phyloP scores from a whole-genome alignment of 768 basidiomycete species.

The Leccinum incarnatum region DNA sequence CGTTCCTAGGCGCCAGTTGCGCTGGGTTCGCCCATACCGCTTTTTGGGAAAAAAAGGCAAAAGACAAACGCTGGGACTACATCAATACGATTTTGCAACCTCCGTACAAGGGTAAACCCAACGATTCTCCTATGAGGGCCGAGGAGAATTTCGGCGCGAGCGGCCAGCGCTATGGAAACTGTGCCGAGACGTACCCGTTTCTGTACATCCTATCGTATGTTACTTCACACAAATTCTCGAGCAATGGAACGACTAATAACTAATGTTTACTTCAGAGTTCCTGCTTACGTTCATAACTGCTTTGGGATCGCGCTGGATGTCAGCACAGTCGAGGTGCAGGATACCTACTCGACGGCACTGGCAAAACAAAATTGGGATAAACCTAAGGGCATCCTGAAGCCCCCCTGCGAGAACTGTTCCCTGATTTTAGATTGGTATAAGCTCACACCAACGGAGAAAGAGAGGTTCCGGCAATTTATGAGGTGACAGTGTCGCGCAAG shows the following conservation, averaged over 20 bases:
- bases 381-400: not conserved
- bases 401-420: not conserved
- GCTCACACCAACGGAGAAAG: not conserved
- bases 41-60: not conserved
- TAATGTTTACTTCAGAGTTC: not conserved
- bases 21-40: not conserved
- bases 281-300: not conserved
- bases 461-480: not conserved
- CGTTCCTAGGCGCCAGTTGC: not conserved
- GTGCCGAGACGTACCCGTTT: not conserved
- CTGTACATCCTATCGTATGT: not conserved
- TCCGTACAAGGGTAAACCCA: not conserved
- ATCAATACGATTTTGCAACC: not conserved
- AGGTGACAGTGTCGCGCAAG: too few relatives aligned
- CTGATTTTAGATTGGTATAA: not conserved
- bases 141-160: not conserved
- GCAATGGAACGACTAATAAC: not conserved
- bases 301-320: not conserved
- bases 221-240: not conserved
- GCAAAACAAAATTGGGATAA: too few relatives aligned
- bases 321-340: too few relatives aligned
- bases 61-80: not conserved
- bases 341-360: not conserved
- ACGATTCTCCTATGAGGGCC: not conserved
- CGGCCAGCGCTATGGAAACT: not conserved